Evolutionary conservation across 768 basidiomycete species (phyloP), one percentile per base, ranked within the genome.

Genomic region (Lepiota subincarnata): DNA sequence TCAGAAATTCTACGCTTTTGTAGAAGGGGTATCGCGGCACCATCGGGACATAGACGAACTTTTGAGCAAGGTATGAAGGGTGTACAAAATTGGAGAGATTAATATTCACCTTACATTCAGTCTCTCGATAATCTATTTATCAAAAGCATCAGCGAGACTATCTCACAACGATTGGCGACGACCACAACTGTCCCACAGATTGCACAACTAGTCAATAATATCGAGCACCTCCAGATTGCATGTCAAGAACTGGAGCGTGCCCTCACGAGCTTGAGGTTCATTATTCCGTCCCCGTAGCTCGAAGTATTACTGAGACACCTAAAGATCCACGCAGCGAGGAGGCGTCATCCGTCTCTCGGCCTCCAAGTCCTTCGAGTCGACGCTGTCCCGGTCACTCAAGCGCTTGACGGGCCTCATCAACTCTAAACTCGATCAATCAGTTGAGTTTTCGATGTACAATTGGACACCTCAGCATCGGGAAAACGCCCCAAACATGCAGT

Each of bases 1-100:
- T 36, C 89, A 94, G 60, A 92, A 92, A 61, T 98, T 97, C 72
- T 96, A 98, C 65, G 86, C 92, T 19, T 99, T 98, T 67, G 84
- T 95, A 0, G 97, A 99, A 60, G 96, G 96, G 7, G 89, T 97
- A 4, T 85, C 89, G 1, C 91, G 95, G 64, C 89, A 92, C 54
- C 89, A 94, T 66, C 80, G 87, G 39, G 89, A 95, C 64, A 90
- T 95, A 28, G 95, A 98, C 61, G 92, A 93, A 50, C 76, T 98
- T 7, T 68, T 99, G 47, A 87, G 86, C 71, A 93, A 87, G 78
- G 96, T 94, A 62, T 53, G 64, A 36, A 22, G 13, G 37, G 16
- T 18, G 31, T 44, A 24, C 18, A 24, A 40, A 8, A 31, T 35
- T 35, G n/a, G 26, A 28, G 26, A 44, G 12, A 24, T 45, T 38